phyloP scores from a whole-genome alignment of 106 monocot species.

The Phalaenopsis equestris region DNA sequence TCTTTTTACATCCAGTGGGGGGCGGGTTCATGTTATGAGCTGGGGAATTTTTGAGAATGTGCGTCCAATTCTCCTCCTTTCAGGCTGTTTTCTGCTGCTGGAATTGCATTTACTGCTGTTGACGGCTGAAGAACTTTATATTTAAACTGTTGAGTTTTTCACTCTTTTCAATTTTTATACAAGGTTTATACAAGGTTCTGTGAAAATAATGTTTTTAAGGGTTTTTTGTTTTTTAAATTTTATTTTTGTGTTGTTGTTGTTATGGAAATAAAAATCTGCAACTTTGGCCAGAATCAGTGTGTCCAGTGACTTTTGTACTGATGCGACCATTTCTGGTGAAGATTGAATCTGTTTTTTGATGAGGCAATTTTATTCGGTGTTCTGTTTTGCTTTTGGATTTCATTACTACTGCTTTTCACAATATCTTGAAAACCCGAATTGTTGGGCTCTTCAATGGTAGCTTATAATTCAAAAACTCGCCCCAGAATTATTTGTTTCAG shows the following conservation, averaged over 20 bases:
- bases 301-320: background rate
- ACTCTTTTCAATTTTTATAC: background rate
- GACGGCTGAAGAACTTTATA: background rate
- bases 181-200: background rate
- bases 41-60: background rate
- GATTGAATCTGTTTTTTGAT: background rate
- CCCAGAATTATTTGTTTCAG: too few species aligned
- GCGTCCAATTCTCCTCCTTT: background rate
- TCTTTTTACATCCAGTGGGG: background rate
- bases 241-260: background rate
- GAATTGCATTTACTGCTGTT: slow-evolving; percentile 1
- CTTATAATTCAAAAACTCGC: too few species aligned
- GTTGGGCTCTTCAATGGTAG: too few species aligned
- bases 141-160: background rate
- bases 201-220: slow-evolving; percentile 6
- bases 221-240: background rate
- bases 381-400: background rate
- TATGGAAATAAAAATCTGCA: background rate
- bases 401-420: too few species aligned
- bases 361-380: background rate
- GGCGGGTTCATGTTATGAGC: background rate
- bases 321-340: background rate
- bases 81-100: background rate
- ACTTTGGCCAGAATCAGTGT: background rate
- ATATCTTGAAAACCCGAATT: too few species aligned